A percentile compares a stretch with the other conserved stretches of the same genome.
These are phyloP conservation scores for Cucurbitaria berberidis DNA, from an alignment of 2,329 filamentous ascomycete genomes.

Conservation along the genomic window DNA sequence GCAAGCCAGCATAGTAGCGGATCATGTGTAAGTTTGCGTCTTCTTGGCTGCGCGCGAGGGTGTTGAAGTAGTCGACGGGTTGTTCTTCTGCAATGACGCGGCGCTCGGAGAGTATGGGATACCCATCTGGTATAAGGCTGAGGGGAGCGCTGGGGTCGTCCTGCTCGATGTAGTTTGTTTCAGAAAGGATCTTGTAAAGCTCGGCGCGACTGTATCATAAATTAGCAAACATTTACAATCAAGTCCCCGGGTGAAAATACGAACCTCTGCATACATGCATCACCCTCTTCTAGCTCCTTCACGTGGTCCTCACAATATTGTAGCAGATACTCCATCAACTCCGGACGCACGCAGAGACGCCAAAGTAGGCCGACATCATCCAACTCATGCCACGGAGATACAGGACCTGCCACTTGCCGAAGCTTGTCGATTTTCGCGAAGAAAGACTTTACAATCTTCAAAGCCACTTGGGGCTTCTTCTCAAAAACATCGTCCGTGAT, in stretches of 20 bases:
- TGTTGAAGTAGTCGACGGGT: slow-evolving; percentile 33
- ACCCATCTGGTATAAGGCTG: slow-evolving; percentile 28
- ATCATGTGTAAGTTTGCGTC: slow-evolving; percentile 37
- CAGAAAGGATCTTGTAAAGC: slow-evolving; percentile 34
- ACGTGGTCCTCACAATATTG: slow-evolving; percentile 26
- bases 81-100: slow-evolving; percentile 22
- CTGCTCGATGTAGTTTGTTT: slow-evolving; percentile 35
- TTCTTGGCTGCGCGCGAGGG: slow-evolving; percentile 21
- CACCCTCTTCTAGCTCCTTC: slow-evolving; percentile 20
- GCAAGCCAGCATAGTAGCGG: slow-evolving; percentile 30
- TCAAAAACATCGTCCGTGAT: slow-evolving; percentile 54
- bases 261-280: slow-evolving; percentile 26
- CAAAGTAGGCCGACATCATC: slow-evolving; percentile 35
- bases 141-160: slow-evolving; percentile 16
- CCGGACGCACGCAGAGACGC: slow-evolving; percentile 42
- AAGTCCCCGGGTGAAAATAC: not conserved
- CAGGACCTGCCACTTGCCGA: slow-evolving; percentile 16
- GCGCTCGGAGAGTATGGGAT: slow-evolving; percentile 39
- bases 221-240: slow-evolving; percentile 5
- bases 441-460: slow-evolving; percentile 47
- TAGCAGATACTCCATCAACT: slow-evolving; percentile 36
- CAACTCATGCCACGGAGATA: slow-evolving; percentile 22
- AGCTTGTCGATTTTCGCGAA: slow-evolving; percentile 35
- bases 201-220: slow-evolving; percentile 17
- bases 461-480: slow-evolving; percentile 46